Conservation (phyloP, 345 rosid species). For the Sisymbrium altissimum region DNA sequence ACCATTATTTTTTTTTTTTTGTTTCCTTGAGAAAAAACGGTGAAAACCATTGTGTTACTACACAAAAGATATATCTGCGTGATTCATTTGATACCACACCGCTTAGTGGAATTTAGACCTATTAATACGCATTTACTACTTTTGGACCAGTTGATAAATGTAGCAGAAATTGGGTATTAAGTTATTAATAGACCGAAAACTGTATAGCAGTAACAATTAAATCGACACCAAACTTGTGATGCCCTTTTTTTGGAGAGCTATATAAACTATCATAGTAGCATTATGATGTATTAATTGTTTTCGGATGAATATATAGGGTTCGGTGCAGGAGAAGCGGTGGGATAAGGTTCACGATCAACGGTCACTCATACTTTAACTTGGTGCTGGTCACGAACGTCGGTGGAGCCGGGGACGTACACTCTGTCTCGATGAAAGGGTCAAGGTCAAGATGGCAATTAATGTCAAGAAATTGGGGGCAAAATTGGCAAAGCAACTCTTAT, state of each 20-base stretch:
- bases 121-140: conserved; percentile 16
- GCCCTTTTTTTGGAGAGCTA: background rate
- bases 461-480: conserved; percentile 89
- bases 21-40: no score
- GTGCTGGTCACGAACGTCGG: conserved; percentile 72
- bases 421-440: conserved; percentile 64
- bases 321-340: conserved; percentile 69
- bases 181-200: background rate
- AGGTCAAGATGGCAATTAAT: conserved; percentile 60
- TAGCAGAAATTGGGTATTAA: conserved; percentile 13
- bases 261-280: background rate
- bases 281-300: background rate
- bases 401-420: conserved; percentile 68
- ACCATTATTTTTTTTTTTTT: background rate
- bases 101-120: background rate
- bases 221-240: background rate
- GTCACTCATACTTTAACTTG: conserved; percentile 76
- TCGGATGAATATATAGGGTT: conserved; percentile 36
- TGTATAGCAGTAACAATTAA: background rate
- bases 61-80: background rate
- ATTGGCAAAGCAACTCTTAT: conserved; percentile 82
- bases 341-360: conserved; percentile 67
- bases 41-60: no score
- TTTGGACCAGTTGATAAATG: conserved; percentile 28
- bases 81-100: background rate